Percentiles rank a stretch among this genome's conserved stretches.
Conservation (phyloP, 306 rosid species). For the Gastrolobium villosum region DNA sequence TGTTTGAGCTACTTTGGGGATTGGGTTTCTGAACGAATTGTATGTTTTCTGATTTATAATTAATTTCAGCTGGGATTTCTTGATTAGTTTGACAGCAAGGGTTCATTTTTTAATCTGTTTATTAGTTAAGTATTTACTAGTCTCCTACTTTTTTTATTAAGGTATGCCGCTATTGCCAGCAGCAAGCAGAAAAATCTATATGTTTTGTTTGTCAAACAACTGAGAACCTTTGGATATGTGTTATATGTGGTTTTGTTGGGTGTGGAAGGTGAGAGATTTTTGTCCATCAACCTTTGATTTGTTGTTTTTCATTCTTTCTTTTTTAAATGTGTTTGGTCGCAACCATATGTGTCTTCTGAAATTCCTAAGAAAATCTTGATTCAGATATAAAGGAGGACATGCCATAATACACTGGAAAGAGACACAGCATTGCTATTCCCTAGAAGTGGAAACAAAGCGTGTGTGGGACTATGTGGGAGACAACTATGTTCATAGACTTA, state of each 20-base stretch:
- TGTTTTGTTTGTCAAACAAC: constrained; percentile 92
- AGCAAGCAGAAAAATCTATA: constrained; percentile 91
- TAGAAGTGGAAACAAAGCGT: constrained; percentile 91
- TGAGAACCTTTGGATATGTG: constrained; percentile 97
- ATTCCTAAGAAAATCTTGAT: constrained; percentile 39
- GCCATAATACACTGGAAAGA: constrained; percentile 97
- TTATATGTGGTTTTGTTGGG: constrained; percentile 96
- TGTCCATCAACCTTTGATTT: constrained; percentile 1
- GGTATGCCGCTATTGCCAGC: constrained; percentile 98
- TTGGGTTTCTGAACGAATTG: constrained; percentile 23
- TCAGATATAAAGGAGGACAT: constrained; percentile 91
- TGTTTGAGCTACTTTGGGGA: constrained; percentile 19
- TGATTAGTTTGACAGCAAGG: constrained; percentile 11
- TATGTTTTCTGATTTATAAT: constrained; percentile 34
- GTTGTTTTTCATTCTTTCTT: background rate
- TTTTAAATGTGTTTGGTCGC: constrained; percentile 16
- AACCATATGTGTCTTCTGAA: constrained; percentile 19
- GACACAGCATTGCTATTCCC: constrained; percentile 94
- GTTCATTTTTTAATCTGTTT: constrained; percentile 1
- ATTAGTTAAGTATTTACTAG: constrained; percentile 14
- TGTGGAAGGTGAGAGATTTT: constrained; percentile 85
- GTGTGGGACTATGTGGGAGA: constrained; percentile 98
- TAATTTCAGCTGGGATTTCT: constrained; percentile 13
- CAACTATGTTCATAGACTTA: constrained; percentile 94
- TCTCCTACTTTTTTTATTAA: constrained; percentile 44